These are phyloP conservation scores for Jacaranda copaia DNA, from an alignment of 257 asterid species.

Conservation along the genomic window DNA sequence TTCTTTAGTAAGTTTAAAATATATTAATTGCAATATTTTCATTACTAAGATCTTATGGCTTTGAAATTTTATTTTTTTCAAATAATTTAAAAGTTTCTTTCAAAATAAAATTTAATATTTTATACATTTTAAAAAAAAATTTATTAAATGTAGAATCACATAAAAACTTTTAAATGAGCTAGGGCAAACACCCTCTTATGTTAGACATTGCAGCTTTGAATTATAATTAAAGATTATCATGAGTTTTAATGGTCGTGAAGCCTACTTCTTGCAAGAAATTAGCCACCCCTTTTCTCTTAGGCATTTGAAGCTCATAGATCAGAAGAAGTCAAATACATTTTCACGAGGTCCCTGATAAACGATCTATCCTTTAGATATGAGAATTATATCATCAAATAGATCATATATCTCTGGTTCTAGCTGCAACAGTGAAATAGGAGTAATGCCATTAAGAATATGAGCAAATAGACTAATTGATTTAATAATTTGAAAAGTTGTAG, in stretches of 20 bases:
- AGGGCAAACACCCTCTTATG: no score
- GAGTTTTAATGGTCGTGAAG: background rate
- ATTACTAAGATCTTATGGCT: no score
- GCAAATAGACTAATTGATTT: slow-evolving; percentile 44
- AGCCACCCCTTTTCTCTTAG: slow-evolving; percentile 49
- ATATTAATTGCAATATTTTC: no score
- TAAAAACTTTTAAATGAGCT: no score
- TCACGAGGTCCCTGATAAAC: slow-evolving; percentile 53
- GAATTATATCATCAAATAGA: slow-evolving; percentile 44
- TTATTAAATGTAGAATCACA: no score
- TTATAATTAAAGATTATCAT: background rate
- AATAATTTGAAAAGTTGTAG: slow-evolving; percentile 45
- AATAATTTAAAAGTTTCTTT: no score
- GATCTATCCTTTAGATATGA: slow-evolving; percentile 40
- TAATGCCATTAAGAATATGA: slow-evolving; percentile 46
- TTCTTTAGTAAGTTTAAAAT: no score
- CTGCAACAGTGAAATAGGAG: slow-evolving; percentile 47
- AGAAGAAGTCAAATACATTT: slow-evolving; percentile 43
- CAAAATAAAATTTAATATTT: no score
- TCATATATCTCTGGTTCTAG: slow-evolving; percentile 49
- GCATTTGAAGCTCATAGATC: slow-evolving; percentile 47
- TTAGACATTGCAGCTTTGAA: no score
- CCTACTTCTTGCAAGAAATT: slow-evolving; percentile 55
- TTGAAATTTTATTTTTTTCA: no score
- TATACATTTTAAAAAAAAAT: no score